These are phyloP conservation scores for Penicillium palitans DNA, from an alignment of 2,329 filamentous ascomycete genomes.

Conservation along the genomic window DNA sequence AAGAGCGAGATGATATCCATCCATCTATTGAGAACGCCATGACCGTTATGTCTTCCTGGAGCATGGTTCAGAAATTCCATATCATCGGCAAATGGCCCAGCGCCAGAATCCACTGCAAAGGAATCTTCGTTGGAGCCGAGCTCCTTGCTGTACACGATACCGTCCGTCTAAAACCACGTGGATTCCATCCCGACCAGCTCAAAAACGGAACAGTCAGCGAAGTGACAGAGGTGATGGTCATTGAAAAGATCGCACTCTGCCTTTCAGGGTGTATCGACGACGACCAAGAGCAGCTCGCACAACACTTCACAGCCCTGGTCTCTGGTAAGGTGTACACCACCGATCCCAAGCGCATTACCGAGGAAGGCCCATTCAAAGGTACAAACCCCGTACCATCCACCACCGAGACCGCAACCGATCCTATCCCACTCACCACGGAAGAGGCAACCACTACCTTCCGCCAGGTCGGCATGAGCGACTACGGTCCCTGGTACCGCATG, in stretches of 20 bases:
- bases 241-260: conserved; percentile 55
- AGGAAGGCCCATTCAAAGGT: conserved; percentile 18
- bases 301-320: conserved; percentile 50
- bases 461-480: conserved; percentile 45
- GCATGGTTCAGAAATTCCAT: conserved; percentile 53
- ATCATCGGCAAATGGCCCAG: conserved; percentile 58
- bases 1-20: conserved; percentile 48
- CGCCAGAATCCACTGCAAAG: conserved; percentile 54
- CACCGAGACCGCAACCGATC: neutral
- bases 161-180: conserved; percentile 51
- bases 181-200: conserved; percentile 18
- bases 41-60: conserved; percentile 54
- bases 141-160: conserved; percentile 56
- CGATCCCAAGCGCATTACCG: conserved; percentile 24
- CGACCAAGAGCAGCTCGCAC: conserved; percentile 48
- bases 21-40: conserved; percentile 57
- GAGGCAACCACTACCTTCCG: conserved; percentile 40
- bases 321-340: conserved; percentile 52
- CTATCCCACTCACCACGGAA: conserved; percentile 30
- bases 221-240: conserved; percentile 55
- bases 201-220: conserved; percentile 13
- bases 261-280: conserved; percentile 52
- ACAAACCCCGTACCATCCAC: neutral
- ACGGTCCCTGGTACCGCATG: conserved; percentile 55
- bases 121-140: conserved; percentile 59